phyloP scores from a whole-genome alignment of 1,284 basidiomycete species.

The Xerocomus amazonicus region DNA sequence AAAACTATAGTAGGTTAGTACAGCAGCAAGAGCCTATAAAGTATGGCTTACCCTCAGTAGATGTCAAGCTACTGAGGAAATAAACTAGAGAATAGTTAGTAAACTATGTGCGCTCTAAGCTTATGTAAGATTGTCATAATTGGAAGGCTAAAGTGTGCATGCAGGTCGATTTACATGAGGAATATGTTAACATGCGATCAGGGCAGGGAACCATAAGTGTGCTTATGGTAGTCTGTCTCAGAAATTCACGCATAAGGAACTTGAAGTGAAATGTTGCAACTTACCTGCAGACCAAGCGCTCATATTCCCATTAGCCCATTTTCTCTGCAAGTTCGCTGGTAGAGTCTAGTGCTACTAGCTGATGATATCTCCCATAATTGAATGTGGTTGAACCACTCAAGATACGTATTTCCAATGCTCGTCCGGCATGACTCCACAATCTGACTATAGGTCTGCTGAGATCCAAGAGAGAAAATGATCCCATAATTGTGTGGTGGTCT shows the following conservation, averaged over 20 bases:
- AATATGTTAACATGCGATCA: no score
- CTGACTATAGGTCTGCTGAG: slow-evolving; percentile 50
- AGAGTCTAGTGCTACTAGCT: slow-evolving; percentile 54
- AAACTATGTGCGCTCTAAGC: no score
- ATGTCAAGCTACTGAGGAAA: no score
- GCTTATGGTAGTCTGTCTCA: slow-evolving; percentile 56
- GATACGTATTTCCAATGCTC: slow-evolving; percentile 56
- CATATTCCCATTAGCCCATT: slow-evolving; percentile 54
- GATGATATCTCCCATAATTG: slow-evolving; percentile 68
- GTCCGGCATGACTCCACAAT: slow-evolving; percentile 50
- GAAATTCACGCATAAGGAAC: no score
- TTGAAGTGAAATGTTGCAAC: no score
- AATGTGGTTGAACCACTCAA: slow-evolving; percentile 74
- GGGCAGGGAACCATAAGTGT: neutral
- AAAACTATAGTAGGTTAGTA: no score
- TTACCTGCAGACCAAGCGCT: slow-evolving; percentile 63
- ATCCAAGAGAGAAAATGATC: slow-evolving; percentile 52
- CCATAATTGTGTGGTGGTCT: slow-evolving; percentile 46
- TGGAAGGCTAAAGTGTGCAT: no score
- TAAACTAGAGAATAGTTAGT: no score
- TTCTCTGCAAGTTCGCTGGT: slow-evolving; percentile 71
- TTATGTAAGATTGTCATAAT: no score
- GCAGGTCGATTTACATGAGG: no score
- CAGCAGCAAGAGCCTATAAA: no score
- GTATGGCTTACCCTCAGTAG: no score